Conservation (phyloP, 768 basidiomycete species). For the Amylocystis lapponica region DNA sequence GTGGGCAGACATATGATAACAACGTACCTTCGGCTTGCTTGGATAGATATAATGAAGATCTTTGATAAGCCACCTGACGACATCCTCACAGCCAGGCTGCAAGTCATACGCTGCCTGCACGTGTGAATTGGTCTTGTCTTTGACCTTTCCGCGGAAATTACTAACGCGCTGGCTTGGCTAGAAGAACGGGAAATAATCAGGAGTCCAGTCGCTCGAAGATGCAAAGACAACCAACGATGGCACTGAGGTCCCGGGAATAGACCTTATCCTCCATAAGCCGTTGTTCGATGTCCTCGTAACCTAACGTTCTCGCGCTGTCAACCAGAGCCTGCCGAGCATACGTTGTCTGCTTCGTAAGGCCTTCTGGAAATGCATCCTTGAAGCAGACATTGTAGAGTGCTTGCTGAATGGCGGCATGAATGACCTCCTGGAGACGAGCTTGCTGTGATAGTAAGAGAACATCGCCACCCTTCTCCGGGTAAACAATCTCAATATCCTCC, state of each 20-base stretch:
- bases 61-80: not conserved
- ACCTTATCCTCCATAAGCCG: not conserved
- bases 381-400: not conserved
- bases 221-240: no score
- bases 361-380: not conserved
- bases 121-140: conserved; percentile 2
- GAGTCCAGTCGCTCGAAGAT: not conserved
- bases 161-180: conserved; percentile 8
- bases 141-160: conserved; percentile 3
- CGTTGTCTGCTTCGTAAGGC: not conserved
- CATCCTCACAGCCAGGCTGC: not conserved
- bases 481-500: conserved; percentile 1
- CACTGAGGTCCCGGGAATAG: not conserved
- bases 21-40: not conserved
- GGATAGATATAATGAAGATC: conserved; percentile 5
- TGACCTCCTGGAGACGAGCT: not conserved
- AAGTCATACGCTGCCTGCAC: not conserved
- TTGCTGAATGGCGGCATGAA: not conserved
- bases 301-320: not conserved
- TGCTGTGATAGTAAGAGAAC: not conserved
- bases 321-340: not conserved
- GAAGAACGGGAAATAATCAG: not conserved
- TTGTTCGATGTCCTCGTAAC: not conserved
- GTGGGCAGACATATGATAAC: not conserved
- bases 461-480: not conserved